Base-by-base conservation (phyloP, 176 grass and related monocot species). In the Hyparrhenia diplandra region DNA sequence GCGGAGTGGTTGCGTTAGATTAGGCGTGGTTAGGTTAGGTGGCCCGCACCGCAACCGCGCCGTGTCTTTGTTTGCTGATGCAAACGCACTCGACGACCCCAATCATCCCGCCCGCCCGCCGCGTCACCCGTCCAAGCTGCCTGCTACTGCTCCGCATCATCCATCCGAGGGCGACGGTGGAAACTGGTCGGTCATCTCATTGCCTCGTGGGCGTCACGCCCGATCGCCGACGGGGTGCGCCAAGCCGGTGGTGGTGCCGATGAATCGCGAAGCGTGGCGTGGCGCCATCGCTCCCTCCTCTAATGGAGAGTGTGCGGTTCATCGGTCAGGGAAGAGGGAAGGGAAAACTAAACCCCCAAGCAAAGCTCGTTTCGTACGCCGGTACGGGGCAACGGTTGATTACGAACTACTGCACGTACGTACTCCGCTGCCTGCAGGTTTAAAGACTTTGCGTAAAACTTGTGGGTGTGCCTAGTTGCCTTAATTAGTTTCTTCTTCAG, bases 321-420 rank as follows among this genome's bases (percentile, higher is more conserved):
- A 43, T 21, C 51, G 5, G 21, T 54, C 51, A 24, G 8, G 21
- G 76, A 1, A 8, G 4, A 59, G 47, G 20, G 59, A 65, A n/a
- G n/a, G n/a, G n/a, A n/a, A n/a, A n/a, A n/a, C n/a, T n/a, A 59
- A 29, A 30, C 17, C 75, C 69, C 30, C 28, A 88, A 88, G 86
- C 81, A 2, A 88, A 79, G 86, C 75, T 79, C 61, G 58, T 21
- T 0, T 1, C 21, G 77, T 67, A 79, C 63, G 6, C 63, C 5
- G n/a, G 62, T 37, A 54, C 43, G n/a, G 20, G 14, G 24, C 35
- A 29, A 2, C 13, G 0, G 39, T 45, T 71, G 39, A 71, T 28
- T 20, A n/a, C 24, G 14, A 45, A 20, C 24, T 40, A 24, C 11
- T 28, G 6, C 5, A 70, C 41, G 42, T 12, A 45, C 67, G 39